phyloP scores from a whole-genome alignment of 2,329 filamentous ascomycete genomes.

The Sphaerulina vaccinii region DNA sequence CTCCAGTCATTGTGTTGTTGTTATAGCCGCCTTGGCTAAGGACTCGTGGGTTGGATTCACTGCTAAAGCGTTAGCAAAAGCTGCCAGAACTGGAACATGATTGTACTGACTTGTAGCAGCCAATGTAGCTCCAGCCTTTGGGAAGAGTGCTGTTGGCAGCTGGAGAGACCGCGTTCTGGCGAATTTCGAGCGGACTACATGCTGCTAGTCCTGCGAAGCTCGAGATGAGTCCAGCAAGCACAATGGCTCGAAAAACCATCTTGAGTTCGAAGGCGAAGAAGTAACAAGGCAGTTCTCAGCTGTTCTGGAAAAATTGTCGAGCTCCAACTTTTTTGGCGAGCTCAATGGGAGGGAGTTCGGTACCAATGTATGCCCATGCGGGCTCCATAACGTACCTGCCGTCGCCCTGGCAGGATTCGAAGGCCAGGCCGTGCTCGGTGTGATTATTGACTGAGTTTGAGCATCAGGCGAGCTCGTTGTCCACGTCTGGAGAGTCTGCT shows the following conservation, averaged over 20 bases:
- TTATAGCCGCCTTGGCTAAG: conserved; percentile 16
- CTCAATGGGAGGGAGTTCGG: too few relatives aligned
- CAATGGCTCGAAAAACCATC: not conserved
- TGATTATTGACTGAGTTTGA: too few relatives aligned
- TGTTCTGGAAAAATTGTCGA: too few relatives aligned
- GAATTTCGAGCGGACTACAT: not conserved
- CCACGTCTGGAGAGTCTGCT: too few relatives aligned
- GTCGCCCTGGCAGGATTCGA: too few relatives aligned
- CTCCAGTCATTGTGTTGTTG: conserved; percentile 26
- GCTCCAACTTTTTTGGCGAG: too few relatives aligned
- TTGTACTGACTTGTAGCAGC: conserved; percentile 26
- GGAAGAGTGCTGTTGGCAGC: conserved; percentile 23
- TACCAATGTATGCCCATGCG: too few relatives aligned
- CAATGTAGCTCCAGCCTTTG: conserved; percentile 27
- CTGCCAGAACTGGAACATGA: not conserved
- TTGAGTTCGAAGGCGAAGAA: too few relatives aligned
- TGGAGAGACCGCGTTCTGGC: conserved; percentile 13
- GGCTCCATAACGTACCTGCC: too few relatives aligned
- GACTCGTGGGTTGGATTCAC: conserved; percentile 23
- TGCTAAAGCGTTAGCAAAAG: conserved; percentile 4
- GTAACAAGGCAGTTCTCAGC: too few relatives aligned
- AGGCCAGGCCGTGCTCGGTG: too few relatives aligned
- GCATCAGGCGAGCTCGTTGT: too few relatives aligned
- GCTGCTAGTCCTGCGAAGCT: not conserved
- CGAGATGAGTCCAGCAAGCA: not conserved